A percentile compares a stretch with the other conserved stretches of the same genome.
These are phyloP conservation scores for Balakata baccata DNA, from an alignment of 345 rosid genomes.

Conservation along the genomic window DNA sequence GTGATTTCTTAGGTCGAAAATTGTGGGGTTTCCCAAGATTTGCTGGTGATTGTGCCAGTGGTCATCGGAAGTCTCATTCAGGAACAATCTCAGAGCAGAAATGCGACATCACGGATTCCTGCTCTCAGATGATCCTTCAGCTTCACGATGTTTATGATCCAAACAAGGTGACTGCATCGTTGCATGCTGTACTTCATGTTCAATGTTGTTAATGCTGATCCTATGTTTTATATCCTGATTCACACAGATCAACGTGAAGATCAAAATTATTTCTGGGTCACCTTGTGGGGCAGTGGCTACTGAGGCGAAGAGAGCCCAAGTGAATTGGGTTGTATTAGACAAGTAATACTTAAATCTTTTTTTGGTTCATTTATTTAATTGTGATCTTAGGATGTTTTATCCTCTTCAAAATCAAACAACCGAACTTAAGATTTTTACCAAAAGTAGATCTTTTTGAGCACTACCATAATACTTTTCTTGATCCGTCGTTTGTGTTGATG, in stretches of 20 bases:
- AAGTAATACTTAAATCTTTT: constrained; percentile 44
- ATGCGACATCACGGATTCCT: constrained; percentile 74
- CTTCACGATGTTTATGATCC: constrained; percentile 98
- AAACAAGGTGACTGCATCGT: constrained; percentile 54
- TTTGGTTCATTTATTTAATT: neutral
- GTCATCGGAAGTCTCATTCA: constrained; percentile 58
- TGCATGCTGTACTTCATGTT: constrained; percentile 3
- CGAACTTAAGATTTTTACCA: neutral
- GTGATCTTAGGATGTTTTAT: neutral
- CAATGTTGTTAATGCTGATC: constrained; percentile 3
- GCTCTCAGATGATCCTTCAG: constrained; percentile 98
- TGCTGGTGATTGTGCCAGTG: constrained; percentile 89
- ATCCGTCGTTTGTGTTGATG: neutral
- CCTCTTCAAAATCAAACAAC: neutral
- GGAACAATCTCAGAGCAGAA: constrained; percentile 71
- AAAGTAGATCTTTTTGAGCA: neutral
- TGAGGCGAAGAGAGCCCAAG: constrained; percentile 72
- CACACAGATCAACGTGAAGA: constrained; percentile 77
- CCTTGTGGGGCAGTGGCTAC: constrained; percentile 82
- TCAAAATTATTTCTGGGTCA: constrained; percentile 86
- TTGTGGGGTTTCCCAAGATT: constrained; percentile 90
- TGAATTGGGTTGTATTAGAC: constrained; percentile 93
- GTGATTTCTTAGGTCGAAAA: constrained; percentile 55
- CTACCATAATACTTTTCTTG: neutral
- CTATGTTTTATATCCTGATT: constrained; percentile 12